A percentile compares a stretch with the other conserved stretches of the same genome.
Conservation (phyloP, 2,329 filamentous ascomycete species). For the Arachnopeziza araneosa region DNA sequence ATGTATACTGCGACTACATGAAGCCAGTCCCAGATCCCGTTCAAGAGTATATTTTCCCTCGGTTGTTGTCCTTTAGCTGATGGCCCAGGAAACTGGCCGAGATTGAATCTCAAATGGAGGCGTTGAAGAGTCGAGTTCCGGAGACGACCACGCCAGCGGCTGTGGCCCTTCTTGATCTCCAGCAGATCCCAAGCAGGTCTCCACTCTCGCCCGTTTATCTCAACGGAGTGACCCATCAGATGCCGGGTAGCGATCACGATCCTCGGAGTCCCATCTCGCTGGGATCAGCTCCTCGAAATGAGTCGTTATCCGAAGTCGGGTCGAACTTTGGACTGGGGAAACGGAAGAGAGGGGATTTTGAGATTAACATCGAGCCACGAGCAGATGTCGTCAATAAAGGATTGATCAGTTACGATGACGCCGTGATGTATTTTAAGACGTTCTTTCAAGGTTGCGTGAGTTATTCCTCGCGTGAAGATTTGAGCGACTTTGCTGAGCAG, state of each 20-base stretch:
- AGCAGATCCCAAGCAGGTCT: background rate
- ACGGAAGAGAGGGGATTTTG: conserved; percentile 13
- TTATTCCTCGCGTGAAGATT: background rate
- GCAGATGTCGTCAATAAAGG: conserved; percentile 13
- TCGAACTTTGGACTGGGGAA: background rate
- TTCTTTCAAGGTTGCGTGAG: conserved; percentile 21
- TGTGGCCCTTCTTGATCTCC: background rate
- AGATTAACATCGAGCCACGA: conserved; percentile 4
- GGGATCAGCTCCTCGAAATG: background rate
- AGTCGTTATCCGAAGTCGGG: background rate
- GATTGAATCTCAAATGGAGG: conserved; percentile 10
- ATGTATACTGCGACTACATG: conserved; percentile 14
- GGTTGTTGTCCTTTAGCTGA: background rate
- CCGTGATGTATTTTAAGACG: conserved; percentile 13
- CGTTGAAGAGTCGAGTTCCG: conserved; percentile 3
- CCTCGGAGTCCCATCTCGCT: background rate
- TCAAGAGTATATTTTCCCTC: conserved; percentile 4
- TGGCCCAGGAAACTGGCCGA: conserved; percentile 10
- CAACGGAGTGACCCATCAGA: background rate
- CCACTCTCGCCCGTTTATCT: background rate
- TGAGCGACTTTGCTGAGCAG: background rate
- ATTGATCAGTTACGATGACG: conserved; percentile 15
- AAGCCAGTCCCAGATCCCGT: conserved; percentile 11
- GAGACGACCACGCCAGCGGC: conserved; percentile 2
- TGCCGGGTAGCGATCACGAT: background rate